phyloP scores from a whole-genome alignment of 108 stramenopile species.

The Pseudonitzschia delicatissima region DNA sequence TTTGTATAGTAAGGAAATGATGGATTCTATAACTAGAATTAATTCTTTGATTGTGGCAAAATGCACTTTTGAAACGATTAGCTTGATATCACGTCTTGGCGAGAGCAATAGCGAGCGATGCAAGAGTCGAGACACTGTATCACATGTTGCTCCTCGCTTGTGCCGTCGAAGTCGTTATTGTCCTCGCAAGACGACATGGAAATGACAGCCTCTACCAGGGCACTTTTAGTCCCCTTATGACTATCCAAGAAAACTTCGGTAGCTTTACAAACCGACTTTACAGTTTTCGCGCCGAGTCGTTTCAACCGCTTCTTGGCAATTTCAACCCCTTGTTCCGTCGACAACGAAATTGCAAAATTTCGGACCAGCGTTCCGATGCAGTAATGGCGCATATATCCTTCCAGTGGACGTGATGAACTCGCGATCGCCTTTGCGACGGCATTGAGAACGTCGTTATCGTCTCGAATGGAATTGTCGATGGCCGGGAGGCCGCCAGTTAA shows the following conservation, averaged over 20 bases:
- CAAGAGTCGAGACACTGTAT: too few species aligned
- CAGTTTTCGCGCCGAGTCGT: not conserved
- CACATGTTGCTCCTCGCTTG: too few species aligned
- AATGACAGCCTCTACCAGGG: not conserved
- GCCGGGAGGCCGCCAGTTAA: not conserved
- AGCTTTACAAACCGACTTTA: constrained; percentile 6
- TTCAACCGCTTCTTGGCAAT: constrained; percentile 4
- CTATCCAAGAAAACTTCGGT: not conserved
- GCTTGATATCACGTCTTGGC: too few species aligned
- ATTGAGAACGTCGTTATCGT: constrained; percentile 26
- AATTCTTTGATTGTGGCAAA: too few species aligned
- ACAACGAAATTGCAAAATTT: not conserved
- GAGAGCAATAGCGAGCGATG: too few species aligned
- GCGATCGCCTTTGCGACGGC: constrained; percentile 1
- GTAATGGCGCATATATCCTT: constrained; percentile 15
- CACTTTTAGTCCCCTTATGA: not conserved
- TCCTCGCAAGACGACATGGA: too few species aligned
- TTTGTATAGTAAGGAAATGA: too few species aligned
- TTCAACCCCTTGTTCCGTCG: constrained; percentile 7
- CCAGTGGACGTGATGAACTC: not conserved
- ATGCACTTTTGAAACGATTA: too few species aligned
- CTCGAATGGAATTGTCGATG: constrained; percentile 10
- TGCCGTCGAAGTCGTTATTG: too few species aligned
- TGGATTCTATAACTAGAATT: too few species aligned
- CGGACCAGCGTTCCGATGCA: constrained; percentile 19